Conservation (phyloP, 805 yeast species). For the Danielozyma ontarioensis region DNA sequence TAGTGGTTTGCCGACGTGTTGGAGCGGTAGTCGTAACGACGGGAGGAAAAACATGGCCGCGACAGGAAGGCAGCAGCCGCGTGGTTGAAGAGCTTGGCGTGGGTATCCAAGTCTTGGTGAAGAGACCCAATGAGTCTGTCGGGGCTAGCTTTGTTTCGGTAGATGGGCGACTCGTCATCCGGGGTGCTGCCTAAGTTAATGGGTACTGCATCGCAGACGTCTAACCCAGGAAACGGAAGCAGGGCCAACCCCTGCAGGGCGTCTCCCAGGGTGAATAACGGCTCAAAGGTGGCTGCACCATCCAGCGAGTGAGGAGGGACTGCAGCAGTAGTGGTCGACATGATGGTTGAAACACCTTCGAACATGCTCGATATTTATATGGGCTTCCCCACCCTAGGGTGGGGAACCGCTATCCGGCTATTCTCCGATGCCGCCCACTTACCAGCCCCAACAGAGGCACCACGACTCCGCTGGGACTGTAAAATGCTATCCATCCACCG, state of each 20-base stretch:
- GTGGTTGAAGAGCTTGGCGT: constrained; percentile 26
- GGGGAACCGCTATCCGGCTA: neutral
- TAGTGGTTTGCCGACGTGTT: constrained; percentile 27
- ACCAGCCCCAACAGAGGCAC: too few relatives aligned
- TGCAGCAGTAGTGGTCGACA: too few relatives aligned
- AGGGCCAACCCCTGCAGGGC: constrained; percentile 2
- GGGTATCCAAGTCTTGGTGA: constrained; percentile 34
- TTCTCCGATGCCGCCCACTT: neutral
- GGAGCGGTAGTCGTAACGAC: constrained; percentile 30
- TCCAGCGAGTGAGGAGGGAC: too few relatives aligned
- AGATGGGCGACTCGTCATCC: constrained; percentile 4
- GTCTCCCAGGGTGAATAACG: neutral
- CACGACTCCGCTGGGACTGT: too few relatives aligned
- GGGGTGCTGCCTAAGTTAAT: constrained; percentile 1
- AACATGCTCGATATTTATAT: neutral
- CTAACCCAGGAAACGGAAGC: constrained; percentile 6
- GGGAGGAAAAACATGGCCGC: constrained; percentile 31
- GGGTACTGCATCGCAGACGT: constrained; percentile 3
- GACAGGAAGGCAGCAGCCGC: constrained; percentile 19
- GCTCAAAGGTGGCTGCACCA: too few relatives aligned
- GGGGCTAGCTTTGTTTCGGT: constrained; percentile 8
- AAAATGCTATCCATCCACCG: too few relatives aligned
- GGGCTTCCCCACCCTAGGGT: neutral
- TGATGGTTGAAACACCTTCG: neutral
- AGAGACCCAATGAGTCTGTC: constrained; percentile 17